phyloP scores from a whole-genome alignment of 2,329 filamentous ascomycete species.

The Talaromyces sp. region DNA sequence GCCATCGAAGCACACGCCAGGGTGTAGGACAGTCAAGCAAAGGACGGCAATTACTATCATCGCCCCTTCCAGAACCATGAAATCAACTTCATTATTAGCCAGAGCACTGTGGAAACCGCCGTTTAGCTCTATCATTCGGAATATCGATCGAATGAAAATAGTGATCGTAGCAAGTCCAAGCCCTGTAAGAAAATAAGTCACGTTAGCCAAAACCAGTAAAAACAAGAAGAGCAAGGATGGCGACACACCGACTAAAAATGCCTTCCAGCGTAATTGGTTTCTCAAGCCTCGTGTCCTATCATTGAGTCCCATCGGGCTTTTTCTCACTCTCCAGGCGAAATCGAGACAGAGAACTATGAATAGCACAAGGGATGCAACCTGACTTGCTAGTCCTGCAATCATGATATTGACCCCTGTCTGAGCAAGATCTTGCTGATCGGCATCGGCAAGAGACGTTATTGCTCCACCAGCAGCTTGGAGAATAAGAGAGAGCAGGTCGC shows the following conservation, averaged over 20 bases:
- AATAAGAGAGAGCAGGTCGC: constrained; percentile 1
- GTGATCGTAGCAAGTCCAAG: constrained; percentile 26
- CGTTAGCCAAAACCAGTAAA: too few species aligned
- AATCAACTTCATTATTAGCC: constrained; percentile 44
- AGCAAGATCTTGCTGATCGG: background rate
- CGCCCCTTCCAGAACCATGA: constrained; percentile 47
- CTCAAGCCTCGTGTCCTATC: too few species aligned
- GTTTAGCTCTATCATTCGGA: constrained; percentile 45
- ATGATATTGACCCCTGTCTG: constrained; percentile 4
- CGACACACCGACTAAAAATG: too few species aligned
- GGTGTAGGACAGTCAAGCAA: background rate
- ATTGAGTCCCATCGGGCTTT: background rate
- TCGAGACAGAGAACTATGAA: constrained; percentile 1
- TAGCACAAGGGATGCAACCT: background rate
- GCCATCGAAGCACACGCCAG: background rate
- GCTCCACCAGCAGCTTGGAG: constrained; percentile 3
- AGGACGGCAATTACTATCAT: background rate
- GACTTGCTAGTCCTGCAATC: background rate
- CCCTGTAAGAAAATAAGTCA: too few species aligned
- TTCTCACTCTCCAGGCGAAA: background rate
- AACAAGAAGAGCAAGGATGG: too few species aligned
- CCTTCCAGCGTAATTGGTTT: too few species aligned
- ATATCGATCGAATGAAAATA: constrained; percentile 44
- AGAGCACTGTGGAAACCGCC: constrained; percentile 41
- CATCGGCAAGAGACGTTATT: background rate